Base-by-base conservation (phyloP, 1,284 basidiomycete species). In the Trametes pubescens region DNA sequence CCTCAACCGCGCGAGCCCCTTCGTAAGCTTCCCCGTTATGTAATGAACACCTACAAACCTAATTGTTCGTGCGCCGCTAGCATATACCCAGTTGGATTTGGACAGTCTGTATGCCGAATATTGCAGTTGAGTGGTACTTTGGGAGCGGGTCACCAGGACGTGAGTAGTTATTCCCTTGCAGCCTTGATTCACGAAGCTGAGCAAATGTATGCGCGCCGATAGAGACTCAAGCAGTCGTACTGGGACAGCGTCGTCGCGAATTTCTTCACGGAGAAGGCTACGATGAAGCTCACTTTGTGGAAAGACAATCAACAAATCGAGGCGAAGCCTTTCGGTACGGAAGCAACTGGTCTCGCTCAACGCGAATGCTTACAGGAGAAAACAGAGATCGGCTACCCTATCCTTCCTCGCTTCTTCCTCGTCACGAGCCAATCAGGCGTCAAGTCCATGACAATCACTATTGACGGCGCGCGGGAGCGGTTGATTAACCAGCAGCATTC, bases 341-440 rank as follows among this genome's bases (percentile, higher is more conserved):
- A 66, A 64, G 26, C 7, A 21, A 51, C 40, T 49, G 13, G 18
- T 16, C 6, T 48, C 35, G 6, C 24, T 21, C 34, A n/a, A 37
- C n/a, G 38, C 22, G 22, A 26, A n/a, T 46, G 35, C 24, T 66
- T 40, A 62, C 49, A 32, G 22, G 18, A 24, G 48, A 54, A 18
- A 51, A 32, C 74, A 93, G 92, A 92, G 77, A 90, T 93, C 64
- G 86, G 86, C 53, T 83, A 87, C 51, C 87, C 88, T 26, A 91
- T 93, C 62, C 79, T 93, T 35, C 88, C 91, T n/a, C 87, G 91
- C 40, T 92, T 93, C 77, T 92, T 93, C 78, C 83, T 92, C 34
- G 89, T 92, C 26, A 92, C 90, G 0, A 88, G 87, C 4, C 89
- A 92, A 72, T 91, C 92, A 5, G 92, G 92, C 21, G 91, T 93